A percentile compares a stretch with the other conserved stretches of the same genome.
These are phyloP conservation scores for Citrus mangshanensis DNA, from an alignment of 345 rosid species.

Conservation along the genomic window DNA sequence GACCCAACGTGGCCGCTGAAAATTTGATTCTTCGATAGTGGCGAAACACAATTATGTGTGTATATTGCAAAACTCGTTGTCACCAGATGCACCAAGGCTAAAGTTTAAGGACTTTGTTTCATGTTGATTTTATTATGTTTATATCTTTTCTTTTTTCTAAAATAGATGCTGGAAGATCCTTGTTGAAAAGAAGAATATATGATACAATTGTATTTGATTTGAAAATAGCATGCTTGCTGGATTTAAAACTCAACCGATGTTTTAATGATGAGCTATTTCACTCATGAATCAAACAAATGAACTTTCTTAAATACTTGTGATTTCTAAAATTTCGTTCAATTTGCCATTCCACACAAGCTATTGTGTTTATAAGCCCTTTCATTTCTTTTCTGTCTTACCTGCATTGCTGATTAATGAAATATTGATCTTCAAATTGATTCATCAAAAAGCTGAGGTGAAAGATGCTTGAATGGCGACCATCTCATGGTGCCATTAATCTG, in stretches of 20 bases:
- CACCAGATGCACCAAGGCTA: not conserved
- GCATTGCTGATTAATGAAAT: not conserved
- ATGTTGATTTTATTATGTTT: not conserved
- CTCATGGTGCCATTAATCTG: slow-evolving; percentile 1
- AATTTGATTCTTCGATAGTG: not conserved
- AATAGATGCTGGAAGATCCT: not conserved
- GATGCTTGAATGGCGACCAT: not conserved
- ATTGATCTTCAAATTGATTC: not conserved
- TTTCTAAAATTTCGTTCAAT: not conserved
- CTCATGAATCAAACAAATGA: not conserved
- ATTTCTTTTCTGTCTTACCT: not conserved
- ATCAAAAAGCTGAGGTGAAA: not conserved
- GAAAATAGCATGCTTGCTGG: not conserved
- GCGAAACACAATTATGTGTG: not conserved
- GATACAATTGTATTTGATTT: not conserved
- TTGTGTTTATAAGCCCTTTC: not conserved
- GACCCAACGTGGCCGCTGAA: not conserved
- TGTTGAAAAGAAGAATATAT: not conserved
- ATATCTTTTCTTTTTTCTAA: not conserved
- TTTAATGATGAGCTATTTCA: not conserved
- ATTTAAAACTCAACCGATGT: not conserved
- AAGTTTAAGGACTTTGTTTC: not conserved
- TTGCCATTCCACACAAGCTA: not conserved
- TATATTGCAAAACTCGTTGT: not conserved
- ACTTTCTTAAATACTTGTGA: not conserved